Conservation (phyloP, 768 basidiomycete genomes). For the Strobilomyces echinocephalus region DNA sequence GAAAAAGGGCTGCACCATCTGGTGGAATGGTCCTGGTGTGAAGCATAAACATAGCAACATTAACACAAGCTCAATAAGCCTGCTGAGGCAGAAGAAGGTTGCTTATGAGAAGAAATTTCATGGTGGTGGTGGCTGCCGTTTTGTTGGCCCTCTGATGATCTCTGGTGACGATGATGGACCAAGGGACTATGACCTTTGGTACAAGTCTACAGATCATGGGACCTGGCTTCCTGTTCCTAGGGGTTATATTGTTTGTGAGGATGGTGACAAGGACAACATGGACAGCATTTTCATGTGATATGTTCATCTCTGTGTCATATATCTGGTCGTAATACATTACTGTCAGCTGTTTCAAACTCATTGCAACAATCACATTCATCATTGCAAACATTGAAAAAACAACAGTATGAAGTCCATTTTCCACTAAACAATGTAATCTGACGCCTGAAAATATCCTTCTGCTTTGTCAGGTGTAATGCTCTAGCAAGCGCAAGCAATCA, state of each 20-base stretch:
- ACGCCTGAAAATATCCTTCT: constrained; percentile 1
- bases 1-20: not conserved
- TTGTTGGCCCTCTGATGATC: not conserved
- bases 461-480: constrained; percentile 1
- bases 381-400: too few species aligned
- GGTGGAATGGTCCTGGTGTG: not conserved
- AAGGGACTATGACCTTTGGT: not conserved
- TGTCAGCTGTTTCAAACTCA: too few species aligned
- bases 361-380: too few species aligned
- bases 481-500: constrained; percentile 1
- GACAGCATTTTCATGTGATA: not conserved
- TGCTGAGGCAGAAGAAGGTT: not conserved
- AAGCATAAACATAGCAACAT: not conserved
- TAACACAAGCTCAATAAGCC: not conserved
- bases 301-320: not conserved
- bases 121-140: not conserved
- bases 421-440: not conserved
- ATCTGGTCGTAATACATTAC: too few species aligned
- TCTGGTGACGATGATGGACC: not conserved
- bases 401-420: too few species aligned
- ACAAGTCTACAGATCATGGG: not conserved
- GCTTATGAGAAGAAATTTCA: not conserved
- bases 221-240: not conserved
- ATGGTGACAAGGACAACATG: not conserved
- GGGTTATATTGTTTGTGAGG: not conserved